Conservation (phyloP, 331 rosid species). For the Acacia pycnantha region DNA sequence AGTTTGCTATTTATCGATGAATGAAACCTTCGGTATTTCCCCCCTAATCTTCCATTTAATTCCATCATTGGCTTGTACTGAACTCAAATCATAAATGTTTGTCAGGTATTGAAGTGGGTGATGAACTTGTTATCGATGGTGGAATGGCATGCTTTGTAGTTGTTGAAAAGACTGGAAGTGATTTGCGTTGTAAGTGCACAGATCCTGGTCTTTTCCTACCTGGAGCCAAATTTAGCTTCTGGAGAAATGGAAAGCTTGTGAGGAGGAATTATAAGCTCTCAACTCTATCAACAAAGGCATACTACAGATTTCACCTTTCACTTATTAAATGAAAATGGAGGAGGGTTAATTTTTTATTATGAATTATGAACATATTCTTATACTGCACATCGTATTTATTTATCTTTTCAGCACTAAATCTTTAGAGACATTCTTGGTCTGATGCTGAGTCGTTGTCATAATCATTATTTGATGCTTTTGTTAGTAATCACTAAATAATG, state of each 20-base stretch:
- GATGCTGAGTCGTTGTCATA: background rate
- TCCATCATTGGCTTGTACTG: slow-evolving; percentile 23
- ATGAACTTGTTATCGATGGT: slow-evolving; percentile 76
- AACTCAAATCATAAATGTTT: slow-evolving; percentile 18
- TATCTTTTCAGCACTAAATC: no score
- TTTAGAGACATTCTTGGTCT: background rate
- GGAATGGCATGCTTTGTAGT: slow-evolving; percentile 81
- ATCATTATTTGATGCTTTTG: background rate
- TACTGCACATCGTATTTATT: no score
- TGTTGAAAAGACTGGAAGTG: slow-evolving; percentile 53
- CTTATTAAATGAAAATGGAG: slow-evolving; percentile 2
- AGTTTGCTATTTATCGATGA: background rate
- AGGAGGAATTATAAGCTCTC: slow-evolving; percentile 56
- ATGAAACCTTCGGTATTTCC: background rate
- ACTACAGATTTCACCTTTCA: background rate
- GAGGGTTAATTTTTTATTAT: background rate
- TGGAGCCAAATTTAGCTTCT: slow-evolving; percentile 72
- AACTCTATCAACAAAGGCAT: slow-evolving; percentile 65
- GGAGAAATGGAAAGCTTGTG: slow-evolving; percentile 83
- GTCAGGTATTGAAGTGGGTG: slow-evolving; percentile 65
- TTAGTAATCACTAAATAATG: background rate
- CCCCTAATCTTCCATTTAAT: background rate
- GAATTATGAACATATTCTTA: background rate
- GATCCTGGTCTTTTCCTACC: slow-evolving; percentile 75
- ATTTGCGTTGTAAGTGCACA: slow-evolving; percentile 65